Evolutionary conservation across 2,329 filamentous ascomycete genomes (phyloP).

Genomic region (Aspergillus flavus): DNA sequence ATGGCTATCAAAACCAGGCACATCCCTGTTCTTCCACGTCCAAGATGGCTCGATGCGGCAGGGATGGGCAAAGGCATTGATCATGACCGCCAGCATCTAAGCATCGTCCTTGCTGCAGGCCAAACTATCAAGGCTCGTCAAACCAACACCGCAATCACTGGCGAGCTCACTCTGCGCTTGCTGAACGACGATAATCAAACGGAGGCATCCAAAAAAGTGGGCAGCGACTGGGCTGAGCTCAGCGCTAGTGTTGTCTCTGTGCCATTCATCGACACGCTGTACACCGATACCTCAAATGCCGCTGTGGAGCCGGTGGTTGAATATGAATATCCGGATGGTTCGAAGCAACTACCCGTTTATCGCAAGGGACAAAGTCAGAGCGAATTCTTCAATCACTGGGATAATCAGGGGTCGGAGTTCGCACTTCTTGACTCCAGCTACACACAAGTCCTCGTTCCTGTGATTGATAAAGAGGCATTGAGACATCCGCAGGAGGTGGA

Average conservation of each 20-base stretch:
- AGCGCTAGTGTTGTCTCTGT: not conserved
- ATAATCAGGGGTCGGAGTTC: not conserved
- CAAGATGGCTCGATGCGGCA: not conserved
- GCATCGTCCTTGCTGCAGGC: not conserved
- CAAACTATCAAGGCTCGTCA: not conserved
- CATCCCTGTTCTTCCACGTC: not conserved
- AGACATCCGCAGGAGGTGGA: not conserved
- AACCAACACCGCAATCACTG: not conserved
- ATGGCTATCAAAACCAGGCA: slow-evolving; percentile 1
- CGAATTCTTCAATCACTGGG: not conserved
- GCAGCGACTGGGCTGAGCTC: not conserved
- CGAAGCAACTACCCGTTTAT: not conserved
- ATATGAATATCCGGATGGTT: not conserved
- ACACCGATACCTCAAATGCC: not conserved
- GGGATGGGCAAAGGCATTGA: not conserved
- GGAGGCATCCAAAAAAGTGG: not conserved
- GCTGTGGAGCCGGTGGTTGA: not conserved
- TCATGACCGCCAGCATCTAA: not conserved
- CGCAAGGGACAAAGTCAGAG: not conserved
- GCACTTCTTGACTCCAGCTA: not conserved
- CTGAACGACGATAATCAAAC: not conserved
- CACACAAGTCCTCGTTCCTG: not conserved
- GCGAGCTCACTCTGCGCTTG: not conserved
- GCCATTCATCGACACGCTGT: not conserved
- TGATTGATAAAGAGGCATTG: not conserved